Evolutionary conservation across 176 grass and related monocot genomes (phyloP), one percentile per base, ranked within the genome.

Genomic region (Canna indica): DNA sequence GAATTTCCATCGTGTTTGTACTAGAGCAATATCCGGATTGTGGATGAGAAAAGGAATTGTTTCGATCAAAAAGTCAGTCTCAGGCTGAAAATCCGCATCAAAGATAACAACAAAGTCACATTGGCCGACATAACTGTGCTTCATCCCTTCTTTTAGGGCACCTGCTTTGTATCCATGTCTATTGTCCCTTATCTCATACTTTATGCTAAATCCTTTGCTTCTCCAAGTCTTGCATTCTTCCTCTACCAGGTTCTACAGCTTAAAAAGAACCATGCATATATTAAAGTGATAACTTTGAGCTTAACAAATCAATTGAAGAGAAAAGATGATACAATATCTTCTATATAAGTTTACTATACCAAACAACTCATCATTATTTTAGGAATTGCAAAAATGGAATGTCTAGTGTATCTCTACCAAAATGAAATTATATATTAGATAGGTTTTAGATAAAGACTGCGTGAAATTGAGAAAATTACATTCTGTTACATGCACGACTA

Each of bases 71-170:
- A 78, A 83, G 59, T 83, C 75, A 1, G 75, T 26, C 60, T 83
- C 75, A 1, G 81, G 81, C 64, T 83, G 81, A 56, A 83, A 83
- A 73, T 83, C 81, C 26, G 81, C 81, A 78, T 83, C 81, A 47
- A 83, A 83, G 68, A 83, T 83, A 22, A 68, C 81, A n/a, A 83
- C 81, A 60, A 73, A 83, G 65, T 77, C 81, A 59, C 81, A 83
- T 26, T 78, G 75, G 59, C 66, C 68, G 0, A 69, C 75, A 29
- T 83, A 83, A 25, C 58, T 41, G 16, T 66, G 32, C 68, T 83
- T 75, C 81, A 83, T 78, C 31, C 81, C 81, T 73, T 77, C 72
- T 54, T 83, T 83, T 59, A 83, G 25, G 31, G 74, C 81, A 45
- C 81, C 81, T 44, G 81, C 81, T 78, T 83, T 83, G 22, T 77